These are phyloP conservation scores for Claviceps sp. DNA, from an alignment of 2,329 filamentous ascomycete genomes.

Conservation along the genomic window DNA sequence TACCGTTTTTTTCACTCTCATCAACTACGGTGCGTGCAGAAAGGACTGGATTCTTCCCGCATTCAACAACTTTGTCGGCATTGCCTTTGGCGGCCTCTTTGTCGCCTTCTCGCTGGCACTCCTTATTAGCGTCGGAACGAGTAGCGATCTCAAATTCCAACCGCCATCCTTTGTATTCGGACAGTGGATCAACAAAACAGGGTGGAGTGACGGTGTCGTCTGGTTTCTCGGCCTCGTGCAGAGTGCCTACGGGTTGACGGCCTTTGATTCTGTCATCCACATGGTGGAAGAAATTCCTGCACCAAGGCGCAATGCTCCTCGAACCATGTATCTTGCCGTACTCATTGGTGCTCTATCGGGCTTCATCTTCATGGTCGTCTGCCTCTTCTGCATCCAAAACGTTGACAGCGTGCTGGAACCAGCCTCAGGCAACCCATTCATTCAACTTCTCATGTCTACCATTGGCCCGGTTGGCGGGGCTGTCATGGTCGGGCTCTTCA, in stretches of 20 bases:
- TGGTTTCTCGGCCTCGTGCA: conserved; percentile 46
- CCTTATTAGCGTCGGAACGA: conserved; percentile 36
- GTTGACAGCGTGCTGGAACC: conserved; percentile 27
- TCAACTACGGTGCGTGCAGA: conserved; percentile 40
- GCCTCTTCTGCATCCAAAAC: conserved; percentile 36
- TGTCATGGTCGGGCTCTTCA: conserved; percentile 36
- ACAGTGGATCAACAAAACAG: conserved; percentile 29
- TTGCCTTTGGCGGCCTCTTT: conserved; percentile 38
- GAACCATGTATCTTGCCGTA: conserved; percentile 39
- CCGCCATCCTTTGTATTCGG: conserved; percentile 39
- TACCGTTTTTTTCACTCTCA: conserved; percentile 30
- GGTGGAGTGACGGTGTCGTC: conserved; percentile 41
- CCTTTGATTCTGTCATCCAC: conserved; percentile 46
- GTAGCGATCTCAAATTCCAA: conserved; percentile 30
- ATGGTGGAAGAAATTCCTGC: conserved; percentile 43
- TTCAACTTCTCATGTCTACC: conserved; percentile 29
- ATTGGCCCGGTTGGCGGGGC: conserved; percentile 25
- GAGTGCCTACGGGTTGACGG: conserved; percentile 40
- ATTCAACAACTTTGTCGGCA: conserved; percentile 43
- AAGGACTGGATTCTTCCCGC: conserved; percentile 24
- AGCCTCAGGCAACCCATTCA: conserved; percentile 30
- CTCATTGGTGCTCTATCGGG: conserved; percentile 33
- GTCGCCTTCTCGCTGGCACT: conserved; percentile 36
- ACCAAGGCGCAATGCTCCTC: conserved; percentile 35
- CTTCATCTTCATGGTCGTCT: conserved; percentile 38